Base-by-base conservation (phyloP, 2,329 filamentous ascomycete genomes). In the Alternaria novae-zelandiae region DNA sequence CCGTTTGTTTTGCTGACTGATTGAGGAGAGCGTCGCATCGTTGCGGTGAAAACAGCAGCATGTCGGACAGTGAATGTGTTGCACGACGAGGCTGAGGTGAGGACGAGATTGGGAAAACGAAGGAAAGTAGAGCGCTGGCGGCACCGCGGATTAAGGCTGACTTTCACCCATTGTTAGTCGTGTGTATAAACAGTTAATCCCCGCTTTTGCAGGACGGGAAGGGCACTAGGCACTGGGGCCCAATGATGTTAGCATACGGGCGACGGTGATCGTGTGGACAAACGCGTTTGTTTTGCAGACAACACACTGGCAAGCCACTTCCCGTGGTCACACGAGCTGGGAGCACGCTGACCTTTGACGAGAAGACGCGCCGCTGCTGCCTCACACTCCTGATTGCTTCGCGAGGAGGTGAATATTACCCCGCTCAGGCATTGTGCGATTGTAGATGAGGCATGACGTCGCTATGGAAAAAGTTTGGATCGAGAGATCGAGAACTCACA, bases 31-130 rank as follows among this genome's bases (percentile, higher is more conserved):
- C 59, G 60, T 74, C 63, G 57, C 67, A 71, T 70, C 66, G 64
- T 49, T 68, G 66, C 54, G 66, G 59, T 64, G 69, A 71, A 57
- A 74, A 68, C 44, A 73, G 66, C 56, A 74, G 69, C 71, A 74
- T 74, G 56, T 64, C 67, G 59, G 63, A 68, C 61, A 69, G 30
- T 36, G 49, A 36, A n/a, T 23, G 13, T 17, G 13, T 54, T 61
- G 54, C 41, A 41, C 32, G 45, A 50, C 32, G 47, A 54, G 53
- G 61, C 45, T 36, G 44, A 26, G 30, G 59, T 50, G 32, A 63
- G 57, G 54, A 43, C 32, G 21, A 30, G 46, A 28, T 17, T 46
- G 46, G 43, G 50, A 53, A 53, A 67, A 63, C 54, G 51, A 60
- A 61, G 50, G 51, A 61, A 67, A 26, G 30, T 17, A 47, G 56